Evolutionary conservation across 2,329 filamentous ascomycete species (phyloP).

Genomic region (Penicillium sp.): DNA sequence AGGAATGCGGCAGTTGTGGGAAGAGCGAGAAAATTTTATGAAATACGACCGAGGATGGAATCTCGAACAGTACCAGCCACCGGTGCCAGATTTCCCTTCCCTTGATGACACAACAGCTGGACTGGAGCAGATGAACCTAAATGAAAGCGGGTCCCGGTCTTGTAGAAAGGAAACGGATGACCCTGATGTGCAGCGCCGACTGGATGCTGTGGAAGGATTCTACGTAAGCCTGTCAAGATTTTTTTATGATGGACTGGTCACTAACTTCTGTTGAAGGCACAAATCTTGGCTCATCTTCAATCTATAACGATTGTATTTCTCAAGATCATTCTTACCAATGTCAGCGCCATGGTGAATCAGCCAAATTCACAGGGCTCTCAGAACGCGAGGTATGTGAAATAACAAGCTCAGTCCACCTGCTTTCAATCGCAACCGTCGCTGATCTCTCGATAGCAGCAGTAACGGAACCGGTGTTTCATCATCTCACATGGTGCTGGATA

Average conservation of each 20-base stretch:
- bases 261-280: slow-evolving; percentile 47
- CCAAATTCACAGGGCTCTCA: slow-evolving; percentile 41
- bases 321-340: slow-evolving; percentile 79
- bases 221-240: slow-evolving; percentile 59
- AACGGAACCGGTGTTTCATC: slow-evolving; percentile 24
- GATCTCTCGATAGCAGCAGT: slow-evolving; percentile 17
- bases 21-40: slow-evolving; percentile 84
- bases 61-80: slow-evolving; percentile 35
- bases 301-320: slow-evolving; percentile 89
- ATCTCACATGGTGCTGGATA: slow-evolving; percentile 27
- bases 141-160: slow-evolving; percentile 10
- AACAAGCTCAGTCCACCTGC: not conserved
- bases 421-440: not conserved
- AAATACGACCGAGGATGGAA: slow-evolving; percentile 90
- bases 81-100: slow-evolving; percentile 21
- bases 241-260: not conserved
- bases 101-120: slow-evolving; percentile 38
- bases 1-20: slow-evolving; percentile 88
- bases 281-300: slow-evolving; percentile 77
- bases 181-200: slow-evolving; percentile 46
- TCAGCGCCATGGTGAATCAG: slow-evolving; percentile 72
- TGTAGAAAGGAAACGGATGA: slow-evolving; percentile 28
- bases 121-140: slow-evolving; percentile 26
- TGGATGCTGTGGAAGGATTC: slow-evolving; percentile 71
- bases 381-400: slow-evolving; percentile 38